A percentile compares a stretch with the other conserved stretches of the same genome.
Evolutionary conservation across 352 stramenopile species (phyloP).

Genomic region (Globisporangium solare): DNA sequence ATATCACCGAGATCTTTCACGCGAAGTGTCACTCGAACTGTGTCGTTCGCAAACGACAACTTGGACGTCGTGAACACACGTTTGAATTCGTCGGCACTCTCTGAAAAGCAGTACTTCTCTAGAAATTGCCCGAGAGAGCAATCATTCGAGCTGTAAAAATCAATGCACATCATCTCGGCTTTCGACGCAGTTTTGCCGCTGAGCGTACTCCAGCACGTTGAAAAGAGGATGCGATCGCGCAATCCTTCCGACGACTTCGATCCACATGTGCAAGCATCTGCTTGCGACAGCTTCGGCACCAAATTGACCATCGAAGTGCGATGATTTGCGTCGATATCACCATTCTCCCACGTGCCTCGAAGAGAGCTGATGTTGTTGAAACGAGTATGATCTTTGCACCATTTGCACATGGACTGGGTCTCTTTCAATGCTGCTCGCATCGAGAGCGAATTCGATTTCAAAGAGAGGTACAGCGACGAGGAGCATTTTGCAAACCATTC

Average conservation of each 20-base stretch:
- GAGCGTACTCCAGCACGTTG: conserved; percentile 79
- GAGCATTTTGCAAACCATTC: conserved; percentile 81
- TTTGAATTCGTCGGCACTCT: conserved; percentile 70
- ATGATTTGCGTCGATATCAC: conserved; percentile 7
- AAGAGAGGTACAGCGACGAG: conserved; percentile 75
- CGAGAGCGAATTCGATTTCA: conserved; percentile 84
- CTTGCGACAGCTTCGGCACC: conserved; percentile 1
- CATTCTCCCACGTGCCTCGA: conserved; percentile 37
- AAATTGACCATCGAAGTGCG: conserved; percentile 9
- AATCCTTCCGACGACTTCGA: conserved; percentile 49
- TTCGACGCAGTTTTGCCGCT: conserved; percentile 73
- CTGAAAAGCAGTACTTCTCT: conserved; percentile 72
- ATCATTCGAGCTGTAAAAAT: conserved; percentile 84
- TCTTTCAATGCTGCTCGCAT: conserved; percentile 80
- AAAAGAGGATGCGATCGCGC: conserved; percentile 77
- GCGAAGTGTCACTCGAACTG: conserved; percentile 57
- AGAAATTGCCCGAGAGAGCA: conserved; percentile 83
- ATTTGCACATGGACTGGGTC: conserved; percentile 78
- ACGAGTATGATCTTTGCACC: conserved; percentile 75
- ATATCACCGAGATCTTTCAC: conserved; percentile 70
- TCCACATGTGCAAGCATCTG: conserved; percentile 56
- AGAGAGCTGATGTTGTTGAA: conserved; percentile 85
- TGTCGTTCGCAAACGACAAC: conserved; percentile 82
- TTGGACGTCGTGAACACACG: conserved; percentile 74
- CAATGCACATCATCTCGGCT: conserved; percentile 86